These are phyloP conservation scores for Globisporangium heterothallicum DNA, from an alignment of 352 stramenopile genomes.

Conservation along the genomic window DNA sequence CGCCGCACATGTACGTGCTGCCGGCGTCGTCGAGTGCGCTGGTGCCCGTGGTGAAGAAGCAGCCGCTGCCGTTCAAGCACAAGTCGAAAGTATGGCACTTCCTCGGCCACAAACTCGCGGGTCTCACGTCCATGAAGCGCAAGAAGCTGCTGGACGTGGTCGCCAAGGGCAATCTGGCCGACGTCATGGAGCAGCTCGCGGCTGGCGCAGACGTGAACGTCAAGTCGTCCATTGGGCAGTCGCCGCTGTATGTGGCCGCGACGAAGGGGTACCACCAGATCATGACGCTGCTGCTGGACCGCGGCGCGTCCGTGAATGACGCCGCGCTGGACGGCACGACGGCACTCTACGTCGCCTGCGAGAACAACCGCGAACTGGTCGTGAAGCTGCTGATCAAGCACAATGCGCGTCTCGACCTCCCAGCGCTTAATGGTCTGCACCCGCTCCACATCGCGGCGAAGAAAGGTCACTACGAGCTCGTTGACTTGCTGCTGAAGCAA, in stretches of 20 bases:
- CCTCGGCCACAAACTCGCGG: slow-evolving; percentile 66
- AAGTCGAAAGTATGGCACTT: slow-evolving; percentile 64
- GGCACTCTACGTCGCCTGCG: slow-evolving; percentile 52
- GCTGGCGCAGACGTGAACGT: slow-evolving; percentile 48
- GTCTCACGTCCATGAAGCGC: slow-evolving; percentile 65
- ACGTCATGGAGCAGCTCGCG: slow-evolving; percentile 60
- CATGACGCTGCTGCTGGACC: slow-evolving; percentile 60
- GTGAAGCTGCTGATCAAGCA: slow-evolving; percentile 59
- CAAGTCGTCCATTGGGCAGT: slow-evolving; percentile 46
- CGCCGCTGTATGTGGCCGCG: slow-evolving; percentile 54
- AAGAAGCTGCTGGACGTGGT: slow-evolving; percentile 67
- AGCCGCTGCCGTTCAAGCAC: slow-evolving; percentile 21
- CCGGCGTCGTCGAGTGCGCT: slow-evolving; percentile 25
- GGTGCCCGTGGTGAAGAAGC: slow-evolving; percentile 44
- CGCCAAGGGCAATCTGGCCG: slow-evolving; percentile 36
- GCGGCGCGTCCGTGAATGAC: slow-evolving; percentile 53
- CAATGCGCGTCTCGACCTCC: slow-evolving; percentile 37
- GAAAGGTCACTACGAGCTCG: slow-evolving; percentile 38
- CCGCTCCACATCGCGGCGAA: slow-evolving; percentile 63
- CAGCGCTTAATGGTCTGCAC: slow-evolving; percentile 40
- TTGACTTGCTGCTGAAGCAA: slow-evolving; percentile 36
- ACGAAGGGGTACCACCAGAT: slow-evolving; percentile 52
- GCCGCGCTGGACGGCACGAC: slow-evolving; percentile 46
- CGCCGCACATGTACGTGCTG: slow-evolving; percentile 32
- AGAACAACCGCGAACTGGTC: slow-evolving; percentile 49